Conservation (phyloP, 129 eudicot species). For the Saposhnikovia divaricata region DNA sequence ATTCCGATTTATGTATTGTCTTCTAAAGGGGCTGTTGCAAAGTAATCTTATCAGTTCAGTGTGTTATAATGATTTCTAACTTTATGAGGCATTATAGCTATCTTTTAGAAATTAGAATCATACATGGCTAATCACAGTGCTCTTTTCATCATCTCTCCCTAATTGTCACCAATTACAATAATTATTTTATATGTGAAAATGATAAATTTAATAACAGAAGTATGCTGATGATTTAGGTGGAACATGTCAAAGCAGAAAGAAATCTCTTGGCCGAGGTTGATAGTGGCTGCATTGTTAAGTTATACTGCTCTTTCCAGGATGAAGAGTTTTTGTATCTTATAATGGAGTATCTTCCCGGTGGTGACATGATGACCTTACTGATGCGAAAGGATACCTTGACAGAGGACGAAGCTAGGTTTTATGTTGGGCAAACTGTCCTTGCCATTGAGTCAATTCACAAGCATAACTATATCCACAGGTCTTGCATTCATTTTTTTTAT, state of each 20-base stretch:
- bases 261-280: slow-evolving; percentile 20
- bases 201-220: not conserved
- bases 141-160: not conserved
- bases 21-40: not conserved
- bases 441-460: slow-evolving; percentile 21
- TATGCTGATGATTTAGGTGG: slow-evolving; percentile 12
- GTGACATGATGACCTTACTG: slow-evolving; percentile 23
- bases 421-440: slow-evolving; percentile 17
- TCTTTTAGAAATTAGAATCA: not conserved
- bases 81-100: not conserved
- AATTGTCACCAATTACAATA: not conserved
- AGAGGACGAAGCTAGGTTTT: slow-evolving; percentile 19
- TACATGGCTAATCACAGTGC: not conserved
- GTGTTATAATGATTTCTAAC: too few species aligned
- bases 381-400: slow-evolving; percentile 23
- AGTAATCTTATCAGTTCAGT: not conserved
- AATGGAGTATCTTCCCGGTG: slow-evolving; percentile 23
- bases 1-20: not conserved
- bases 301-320: slow-evolving; percentile 20
- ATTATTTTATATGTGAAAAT: not conserved
- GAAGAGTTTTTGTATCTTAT: slow-evolving; percentile 21
- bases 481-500: not conserved
- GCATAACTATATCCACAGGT: slow-evolving; percentile 23
- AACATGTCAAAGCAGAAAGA: slow-evolving; percentile 23
- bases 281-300: slow-evolving; percentile 18